Conservation (phyloP, 139 green algal genomes). For the Asterochloris sp. region DNA sequence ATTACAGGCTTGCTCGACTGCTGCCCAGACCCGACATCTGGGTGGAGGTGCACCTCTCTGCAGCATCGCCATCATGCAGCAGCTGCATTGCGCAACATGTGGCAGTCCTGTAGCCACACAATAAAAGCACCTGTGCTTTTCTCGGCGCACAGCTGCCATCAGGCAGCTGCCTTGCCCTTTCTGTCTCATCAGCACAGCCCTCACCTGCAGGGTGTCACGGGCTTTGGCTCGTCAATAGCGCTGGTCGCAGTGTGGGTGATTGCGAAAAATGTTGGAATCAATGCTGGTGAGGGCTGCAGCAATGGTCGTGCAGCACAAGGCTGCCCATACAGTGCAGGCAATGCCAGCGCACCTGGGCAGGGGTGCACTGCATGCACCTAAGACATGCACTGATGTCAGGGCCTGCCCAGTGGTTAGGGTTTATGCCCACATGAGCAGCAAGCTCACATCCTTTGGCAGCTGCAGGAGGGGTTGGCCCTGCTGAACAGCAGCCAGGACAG, state of each 20-base stretch:
- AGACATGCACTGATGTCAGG: not conserved
- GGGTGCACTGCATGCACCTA: no score
- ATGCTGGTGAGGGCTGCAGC: not conserved
- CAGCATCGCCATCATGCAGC: no score
- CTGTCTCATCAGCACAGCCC: not conserved
- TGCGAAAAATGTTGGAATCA: not conserved
- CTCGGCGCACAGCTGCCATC: no score
- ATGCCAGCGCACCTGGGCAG: no score
- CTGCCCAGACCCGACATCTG: not conserved
- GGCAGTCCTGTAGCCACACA: no score
- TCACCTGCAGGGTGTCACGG: slow-evolving; percentile 5
- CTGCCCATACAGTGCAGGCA: no score
- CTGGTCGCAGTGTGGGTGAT: slow-evolving; percentile 5
- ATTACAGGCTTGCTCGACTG: not conserved
- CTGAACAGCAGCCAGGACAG: not conserved
- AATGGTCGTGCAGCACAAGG: not conserved
- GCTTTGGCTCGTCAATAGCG: slow-evolving; percentile 7
- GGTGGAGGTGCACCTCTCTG: not conserved
- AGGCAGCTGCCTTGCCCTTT: no score
- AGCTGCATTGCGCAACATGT: no score
- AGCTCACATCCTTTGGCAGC: not conserved
- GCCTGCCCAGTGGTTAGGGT: not conserved
- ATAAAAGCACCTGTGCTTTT: no score
- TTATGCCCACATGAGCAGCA: not conserved
- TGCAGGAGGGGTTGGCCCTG: not conserved